These are phyloP conservation scores for Bisporella sp. DNA, from an alignment of 2,329 filamentous ascomycete genomes.

Conservation along the genomic window DNA sequence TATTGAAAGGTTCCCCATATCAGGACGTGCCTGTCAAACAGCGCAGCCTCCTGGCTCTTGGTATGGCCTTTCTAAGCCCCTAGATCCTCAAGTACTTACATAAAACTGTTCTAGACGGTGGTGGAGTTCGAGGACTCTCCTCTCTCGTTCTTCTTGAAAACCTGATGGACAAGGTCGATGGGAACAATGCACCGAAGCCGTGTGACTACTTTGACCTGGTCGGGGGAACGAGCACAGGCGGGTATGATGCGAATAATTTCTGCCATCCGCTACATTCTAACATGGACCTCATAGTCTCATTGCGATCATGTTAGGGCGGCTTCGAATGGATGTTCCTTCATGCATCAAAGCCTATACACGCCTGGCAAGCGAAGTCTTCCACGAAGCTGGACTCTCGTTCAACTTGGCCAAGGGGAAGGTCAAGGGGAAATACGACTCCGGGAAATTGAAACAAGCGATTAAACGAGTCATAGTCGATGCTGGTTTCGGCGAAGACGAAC, in stretches of 20 bases:
- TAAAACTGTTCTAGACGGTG: constrained; percentile 29
- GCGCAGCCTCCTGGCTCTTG: too few species aligned
- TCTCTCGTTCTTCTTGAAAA: constrained; percentile 18
- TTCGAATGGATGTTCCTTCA: neutral
- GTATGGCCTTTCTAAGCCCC: too few species aligned
- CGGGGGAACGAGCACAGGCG: neutral
- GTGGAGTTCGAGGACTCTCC: constrained; percentile 29
- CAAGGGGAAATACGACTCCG: neutral
- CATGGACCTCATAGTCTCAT: neutral
- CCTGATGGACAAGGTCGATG: neutral
- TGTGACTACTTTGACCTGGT: neutral
- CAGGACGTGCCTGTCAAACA: too few species aligned
- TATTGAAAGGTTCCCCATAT: too few species aligned
- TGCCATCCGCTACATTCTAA: neutral
- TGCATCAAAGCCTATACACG: neutral
- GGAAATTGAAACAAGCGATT: neutral
- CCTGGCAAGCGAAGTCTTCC: neutral
- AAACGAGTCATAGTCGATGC: neutral
- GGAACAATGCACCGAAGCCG: neutral
- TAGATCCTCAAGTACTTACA: too few species aligned
- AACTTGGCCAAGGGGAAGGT: too few species aligned
- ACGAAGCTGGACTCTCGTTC: neutral
- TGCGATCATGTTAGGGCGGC: neutral
- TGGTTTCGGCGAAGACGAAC: neutral
- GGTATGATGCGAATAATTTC: too few species aligned